Evolutionary conservation across 139 green algal genomes (phyloP), one percentile per base, ranked within the genome.

Genomic region (Pycnococcus provasolii): DNA sequence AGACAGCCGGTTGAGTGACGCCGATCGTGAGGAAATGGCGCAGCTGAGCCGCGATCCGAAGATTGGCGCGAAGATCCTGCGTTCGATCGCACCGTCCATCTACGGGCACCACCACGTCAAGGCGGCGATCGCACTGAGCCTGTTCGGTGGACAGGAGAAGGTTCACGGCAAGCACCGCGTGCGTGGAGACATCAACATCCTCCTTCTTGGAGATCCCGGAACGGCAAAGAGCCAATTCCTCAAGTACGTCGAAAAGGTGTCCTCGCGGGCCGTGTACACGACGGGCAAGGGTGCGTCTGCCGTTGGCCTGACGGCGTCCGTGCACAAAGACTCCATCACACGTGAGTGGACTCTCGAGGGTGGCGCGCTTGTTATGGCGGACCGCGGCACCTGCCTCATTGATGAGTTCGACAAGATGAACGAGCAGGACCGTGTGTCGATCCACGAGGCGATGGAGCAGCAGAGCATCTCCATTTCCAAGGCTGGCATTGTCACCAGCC

Each of bases 351-450:
- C 90, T 1, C 82, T 99, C 53, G 93, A 99, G 81, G 93, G 93
- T 26, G 93, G 93, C 2, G 93, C 93, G 40, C 83, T 99, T 60
- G 93, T 99, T 74, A 79, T 99, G 68, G 93, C 92, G 2, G 93
- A 99, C 83, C 81, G 86, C 62, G 90, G 93, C n/a, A 76, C 95
- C 46, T 99, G 93, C 84, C 77, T 98, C 1, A 99, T 99, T 70
- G 93, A 99, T 73, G 93, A 99, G 89, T 98, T 99, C 76, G 93
- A 99, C 86, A 99, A 98, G 83, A 99, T 99, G 93, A 98, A 97
- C 72, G 93, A 99, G 71, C 90, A 98, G 73, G 89, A 84, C 59
- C 53, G 75, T 58, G 77, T 87, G 60, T 86, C 72, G 42, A 88
- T 83, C 60, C 76, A 84, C 69, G 83, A 95, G 83, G 93, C 94